Evolutionary conservation across 116 monocot genomes (phyloP).

Genomic region (Posidonia oceanica): DNA sequence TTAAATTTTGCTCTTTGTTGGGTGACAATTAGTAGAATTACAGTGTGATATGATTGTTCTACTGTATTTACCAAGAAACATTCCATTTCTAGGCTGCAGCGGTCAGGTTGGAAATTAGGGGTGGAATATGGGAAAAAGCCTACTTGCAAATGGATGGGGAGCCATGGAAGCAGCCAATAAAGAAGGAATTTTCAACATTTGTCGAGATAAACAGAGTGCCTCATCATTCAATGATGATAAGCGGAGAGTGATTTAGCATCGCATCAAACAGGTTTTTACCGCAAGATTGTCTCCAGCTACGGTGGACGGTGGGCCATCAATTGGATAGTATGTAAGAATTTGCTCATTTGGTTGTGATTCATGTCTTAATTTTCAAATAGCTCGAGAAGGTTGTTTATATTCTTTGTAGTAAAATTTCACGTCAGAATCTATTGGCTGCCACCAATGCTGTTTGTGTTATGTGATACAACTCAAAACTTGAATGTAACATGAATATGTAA

Average conservation of each 20-base stretch:
- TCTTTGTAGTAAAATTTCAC: too few species aligned
- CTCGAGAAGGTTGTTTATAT: too few species aligned
- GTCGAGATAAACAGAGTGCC: conserved; percentile 49
- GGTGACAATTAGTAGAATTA: too few species aligned
- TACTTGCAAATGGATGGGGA: conserved; percentile 79
- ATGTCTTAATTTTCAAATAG: too few species aligned
- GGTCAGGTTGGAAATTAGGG: conserved; percentile 52
- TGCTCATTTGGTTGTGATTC: neutral
- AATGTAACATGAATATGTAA: too few species aligned
- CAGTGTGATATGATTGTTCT: neutral
- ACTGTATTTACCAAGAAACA: neutral
- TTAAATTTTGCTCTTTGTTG: too few species aligned
- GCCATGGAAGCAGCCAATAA: conserved; percentile 59
- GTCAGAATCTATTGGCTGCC: too few species aligned
- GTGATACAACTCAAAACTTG: too few species aligned
- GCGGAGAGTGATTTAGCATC: conserved; percentile 4
- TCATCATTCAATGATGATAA: conserved; percentile 40
- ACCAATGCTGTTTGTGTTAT: too few species aligned
- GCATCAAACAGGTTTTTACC: neutral
- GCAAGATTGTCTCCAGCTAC: too few species aligned
- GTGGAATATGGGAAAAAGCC: conserved; percentile 39
- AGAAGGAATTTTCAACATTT: conserved; percentile 37
- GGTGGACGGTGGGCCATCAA: too few species aligned
- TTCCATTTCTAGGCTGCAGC: conserved; percentile 36
- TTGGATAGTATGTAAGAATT: neutral